These are phyloP conservation scores for Collybia sordida DNA, from an alignment of 768 basidiomycete genomes.

Conservation along the genomic window DNA sequence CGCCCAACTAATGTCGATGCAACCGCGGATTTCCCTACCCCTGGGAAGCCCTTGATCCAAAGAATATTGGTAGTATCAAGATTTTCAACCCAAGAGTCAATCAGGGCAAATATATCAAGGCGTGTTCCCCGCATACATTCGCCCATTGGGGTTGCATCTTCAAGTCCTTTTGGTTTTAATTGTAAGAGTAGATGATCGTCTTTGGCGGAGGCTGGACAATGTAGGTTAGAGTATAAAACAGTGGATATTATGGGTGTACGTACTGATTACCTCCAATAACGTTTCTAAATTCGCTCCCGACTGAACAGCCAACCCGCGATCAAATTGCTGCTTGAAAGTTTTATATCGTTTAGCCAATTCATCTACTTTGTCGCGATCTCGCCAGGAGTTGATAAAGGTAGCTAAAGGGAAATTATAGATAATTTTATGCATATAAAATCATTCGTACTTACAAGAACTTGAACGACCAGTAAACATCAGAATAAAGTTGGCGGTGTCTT, in stretches of 20 bases:
- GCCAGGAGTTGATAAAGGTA: slow-evolving; percentile 7
- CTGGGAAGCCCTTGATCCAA: slow-evolving; percentile 23
- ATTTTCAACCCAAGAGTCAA: slow-evolving; percentile 30
- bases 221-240: background rate
- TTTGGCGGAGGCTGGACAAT: slow-evolving; percentile 6
- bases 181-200: slow-evolving; percentile 11
- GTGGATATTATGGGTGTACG: background rate
- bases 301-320: slow-evolving; percentile 21
- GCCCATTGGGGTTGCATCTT: background rate
- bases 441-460: slow-evolving; percentile 3
- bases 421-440: background rate
- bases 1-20: slow-evolving; percentile 12
- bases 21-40: slow-evolving; percentile 23
- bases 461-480: slow-evolving; percentile 11
- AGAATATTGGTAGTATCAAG: slow-evolving; percentile 28
- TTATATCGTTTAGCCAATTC: slow-evolving; percentile 13
- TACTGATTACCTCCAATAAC: slow-evolving; percentile 12
- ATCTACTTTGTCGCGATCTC: slow-evolving; percentile 13
- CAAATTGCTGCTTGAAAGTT: slow-evolving; percentile 21
- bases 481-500: slow-evolving; percentile 22
- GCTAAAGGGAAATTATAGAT: slow-evolving; percentile 5
- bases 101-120: slow-evolving; percentile 9
- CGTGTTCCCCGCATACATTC: slow-evolving; percentile 15
- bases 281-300: slow-evolving; percentile 12
- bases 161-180: slow-evolving; percentile 9